Evolutionary conservation across 306 rosid species (phyloP).

Genomic region (Prosopis cineraria): DNA sequence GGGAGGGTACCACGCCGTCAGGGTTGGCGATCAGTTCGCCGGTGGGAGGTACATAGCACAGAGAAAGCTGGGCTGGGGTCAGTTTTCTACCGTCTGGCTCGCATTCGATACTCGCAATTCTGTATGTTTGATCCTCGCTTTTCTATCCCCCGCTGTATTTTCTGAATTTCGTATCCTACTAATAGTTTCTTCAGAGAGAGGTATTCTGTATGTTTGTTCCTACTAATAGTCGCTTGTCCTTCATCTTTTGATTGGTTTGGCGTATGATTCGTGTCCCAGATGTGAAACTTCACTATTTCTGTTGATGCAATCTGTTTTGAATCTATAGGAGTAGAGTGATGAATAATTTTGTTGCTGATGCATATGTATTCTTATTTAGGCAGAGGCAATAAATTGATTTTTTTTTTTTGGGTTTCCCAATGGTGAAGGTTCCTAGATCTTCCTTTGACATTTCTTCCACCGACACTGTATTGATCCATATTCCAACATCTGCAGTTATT

Average conservation of each 20-base stretch:
- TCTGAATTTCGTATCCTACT: background rate
- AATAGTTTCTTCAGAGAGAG: background rate
- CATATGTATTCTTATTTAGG: background rate
- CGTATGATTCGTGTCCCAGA: slow-evolving; percentile 16
- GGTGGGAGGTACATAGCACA: slow-evolving; percentile 91
- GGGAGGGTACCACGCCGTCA: slow-evolving; percentile 95
- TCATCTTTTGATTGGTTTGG: slow-evolving; percentile 20
- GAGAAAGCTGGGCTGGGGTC: slow-evolving; percentile 97
- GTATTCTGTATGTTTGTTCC: no score
- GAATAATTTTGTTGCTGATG: background rate
- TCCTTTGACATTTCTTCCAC: background rate
- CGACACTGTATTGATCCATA: slow-evolving; percentile 5
- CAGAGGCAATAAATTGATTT: no score
- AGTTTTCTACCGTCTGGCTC: slow-evolving; percentile 98
- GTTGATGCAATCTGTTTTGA: slow-evolving; percentile 12
- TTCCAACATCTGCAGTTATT: background rate
- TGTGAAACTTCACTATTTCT: background rate
- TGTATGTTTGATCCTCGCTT: slow-evolving; percentile 48
- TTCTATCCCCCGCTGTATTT: background rate
- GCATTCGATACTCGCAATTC: slow-evolving; percentile 75
- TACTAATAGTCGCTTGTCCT: background rate
- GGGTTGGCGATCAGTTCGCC: slow-evolving; percentile 87
- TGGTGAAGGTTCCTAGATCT: slow-evolving; percentile 13
- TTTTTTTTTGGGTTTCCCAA: no score
- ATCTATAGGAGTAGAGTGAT: background rate